Evolutionary conservation across 2,329 filamentous ascomycete species (phyloP).

Genomic region (Cordyceps fumosorosea): DNA sequence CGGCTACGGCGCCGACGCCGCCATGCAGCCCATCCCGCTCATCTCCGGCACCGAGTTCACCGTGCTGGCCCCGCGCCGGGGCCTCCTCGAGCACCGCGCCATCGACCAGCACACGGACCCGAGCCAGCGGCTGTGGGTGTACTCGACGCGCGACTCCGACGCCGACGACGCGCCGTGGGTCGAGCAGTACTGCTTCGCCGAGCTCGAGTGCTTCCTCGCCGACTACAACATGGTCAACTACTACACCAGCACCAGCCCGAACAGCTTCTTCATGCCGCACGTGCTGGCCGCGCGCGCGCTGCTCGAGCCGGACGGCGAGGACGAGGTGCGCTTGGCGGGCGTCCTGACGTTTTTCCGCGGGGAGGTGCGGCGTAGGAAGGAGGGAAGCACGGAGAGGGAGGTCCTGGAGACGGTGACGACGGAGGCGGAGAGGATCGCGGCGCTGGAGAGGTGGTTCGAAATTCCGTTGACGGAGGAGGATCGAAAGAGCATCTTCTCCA

Average conservation of each 20-base stretch:
- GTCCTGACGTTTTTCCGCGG: conserved; percentile 37
- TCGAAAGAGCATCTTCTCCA: conserved; percentile 40
- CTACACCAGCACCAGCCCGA: conserved; percentile 26
- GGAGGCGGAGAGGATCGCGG: conserved; percentile 43
- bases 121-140: conserved; percentile 33
- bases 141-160: conserved; percentile 26
- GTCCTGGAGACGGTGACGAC: conserved; percentile 35
- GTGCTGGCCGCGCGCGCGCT: conserved; percentile 30
- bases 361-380: conserved; percentile 37
- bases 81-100: conserved; percentile 34
- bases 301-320: conserved; percentile 16
- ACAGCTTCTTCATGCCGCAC: conserved; percentile 32
- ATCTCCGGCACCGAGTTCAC: conserved; percentile 19
- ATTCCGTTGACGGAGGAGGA: conserved; percentile 42
- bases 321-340: conserved; percentile 23
- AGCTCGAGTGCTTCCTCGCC: conserved; percentile 39
- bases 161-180: conserved; percentile 31
- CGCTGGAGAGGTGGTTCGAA: conserved; percentile 43
- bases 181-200: conserved; percentile 45
- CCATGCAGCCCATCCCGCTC: conserved; percentile 28
- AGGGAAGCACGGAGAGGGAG: conserved; percentile 28
- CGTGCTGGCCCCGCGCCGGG: conserved; percentile 38
- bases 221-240: conserved; percentile 44
- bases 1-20: conserved; percentile 48
- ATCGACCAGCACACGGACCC: conserved; percentile 28